A percentile compares a stretch with the other conserved stretches of the same genome.
Evolutionary conservation across 257 asterid species (phyloP).

Genomic region (Hygrophila difformis): DNA sequence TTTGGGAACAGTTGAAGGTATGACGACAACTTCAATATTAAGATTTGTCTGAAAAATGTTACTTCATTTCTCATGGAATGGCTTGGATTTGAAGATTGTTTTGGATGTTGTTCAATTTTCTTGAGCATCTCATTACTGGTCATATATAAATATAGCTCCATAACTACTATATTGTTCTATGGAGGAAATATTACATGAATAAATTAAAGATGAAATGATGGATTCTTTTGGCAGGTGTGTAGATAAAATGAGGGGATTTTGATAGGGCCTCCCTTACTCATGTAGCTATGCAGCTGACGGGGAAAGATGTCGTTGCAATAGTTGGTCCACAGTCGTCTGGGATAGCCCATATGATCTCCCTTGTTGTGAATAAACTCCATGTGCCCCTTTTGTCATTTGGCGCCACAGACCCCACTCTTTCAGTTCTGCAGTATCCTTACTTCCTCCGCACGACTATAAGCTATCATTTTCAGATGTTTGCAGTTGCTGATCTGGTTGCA

Average conservation of each 20-base stretch:
- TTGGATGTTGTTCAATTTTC: background rate
- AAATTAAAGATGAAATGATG: too few relatives aligned
- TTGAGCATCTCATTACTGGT: background rate
- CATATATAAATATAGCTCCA: too few relatives aligned
- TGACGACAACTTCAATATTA: too few relatives aligned
- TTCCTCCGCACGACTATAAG: conserved; percentile 42
- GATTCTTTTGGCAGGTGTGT: too few relatives aligned
- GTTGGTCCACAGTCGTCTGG: conserved; percentile 74
- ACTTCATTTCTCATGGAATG: background rate
- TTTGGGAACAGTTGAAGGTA: conserved; percentile 77
- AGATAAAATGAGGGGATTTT: conserved; percentile 14
- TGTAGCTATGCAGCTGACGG: conserved; percentile 64
- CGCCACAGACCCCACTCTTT: conserved; percentile 67
- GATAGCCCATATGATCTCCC: conserved; percentile 58
- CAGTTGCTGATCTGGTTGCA: conserved; percentile 45
- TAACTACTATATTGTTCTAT: too few relatives aligned
- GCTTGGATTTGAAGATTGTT: background rate
- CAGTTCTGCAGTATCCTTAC: conserved; percentile 54
- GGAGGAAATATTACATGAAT: too few relatives aligned
- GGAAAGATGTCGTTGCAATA: conserved; percentile 41
- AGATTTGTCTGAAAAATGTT: too few relatives aligned
- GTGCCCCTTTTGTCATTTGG: conserved; percentile 57
- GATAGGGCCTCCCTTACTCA: conserved; percentile 16
- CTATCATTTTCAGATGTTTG: conserved; percentile 59
- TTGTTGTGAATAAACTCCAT: conserved; percentile 49